phyloP scores from a whole-genome alignment of 2,329 filamentous ascomycete species.

The Penicillium rolfsii region DNA sequence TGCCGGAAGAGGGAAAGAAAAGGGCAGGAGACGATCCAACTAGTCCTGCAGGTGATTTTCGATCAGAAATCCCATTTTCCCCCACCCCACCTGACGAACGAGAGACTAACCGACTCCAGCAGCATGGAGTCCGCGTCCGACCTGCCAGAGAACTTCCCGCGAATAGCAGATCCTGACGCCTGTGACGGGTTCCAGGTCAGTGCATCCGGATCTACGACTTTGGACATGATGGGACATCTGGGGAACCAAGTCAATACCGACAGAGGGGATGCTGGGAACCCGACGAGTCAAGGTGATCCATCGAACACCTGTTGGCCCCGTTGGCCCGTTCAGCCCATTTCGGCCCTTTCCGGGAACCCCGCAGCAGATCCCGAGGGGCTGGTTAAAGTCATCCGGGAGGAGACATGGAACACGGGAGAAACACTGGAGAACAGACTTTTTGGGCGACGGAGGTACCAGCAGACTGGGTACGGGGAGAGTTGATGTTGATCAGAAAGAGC shows the following conservation, averaged over 20 bases:
- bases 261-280: constrained; percentile 22
- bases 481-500: too few species aligned
- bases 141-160: neutral
- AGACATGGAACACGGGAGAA: neutral
- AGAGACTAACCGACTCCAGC: neutral
- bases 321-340: neutral
- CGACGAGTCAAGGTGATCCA: constrained; percentile 3
- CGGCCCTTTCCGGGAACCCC: constrained; percentile 3
- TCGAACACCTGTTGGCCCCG: neutral
- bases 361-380: constrained; percentile 8
- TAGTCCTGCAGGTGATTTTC: neutral
- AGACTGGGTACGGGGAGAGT: too few species aligned
- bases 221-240: neutral
- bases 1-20: neutral
- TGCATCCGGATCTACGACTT: neutral
- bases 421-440: neutral
- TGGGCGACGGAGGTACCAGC: too few species aligned
- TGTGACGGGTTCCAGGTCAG: neutral
- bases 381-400: constrained; percentile 5
- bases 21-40: neutral
- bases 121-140: too few species aligned
- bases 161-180: neutral
- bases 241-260: constrained; percentile 6
- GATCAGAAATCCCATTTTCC: neutral
- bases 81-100: neutral